Base-by-base conservation (phyloP, 2,329 filamentous ascomycete genomes). In the Diplodia seriata region DNA sequence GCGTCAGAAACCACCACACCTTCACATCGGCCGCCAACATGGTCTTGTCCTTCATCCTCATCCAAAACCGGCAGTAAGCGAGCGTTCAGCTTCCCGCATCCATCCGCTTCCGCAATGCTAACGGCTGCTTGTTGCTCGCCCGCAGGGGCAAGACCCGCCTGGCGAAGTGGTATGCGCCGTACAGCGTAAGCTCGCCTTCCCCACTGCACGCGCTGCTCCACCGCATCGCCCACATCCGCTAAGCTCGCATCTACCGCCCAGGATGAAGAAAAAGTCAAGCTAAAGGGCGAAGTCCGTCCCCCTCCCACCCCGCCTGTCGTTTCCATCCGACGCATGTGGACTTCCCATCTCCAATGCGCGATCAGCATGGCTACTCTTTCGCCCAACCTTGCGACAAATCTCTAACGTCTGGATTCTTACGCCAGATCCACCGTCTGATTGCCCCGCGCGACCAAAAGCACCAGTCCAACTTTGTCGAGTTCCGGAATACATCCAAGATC, bases 381-480 rank as follows among this genome's bases (percentile, higher is more conserved):
- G n/a, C 33, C 23, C 36, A 31, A 15, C 43, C 51, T 53, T 47
- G 36, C 62, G 20, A 29, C 20, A 40, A 38, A 18, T 40, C 62
- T 57, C 62, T 61, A 63, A 66, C 38, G 15, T 20, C 40, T 12
- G 26, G 7, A 33, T 3, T 20, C 8, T n/a, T 14, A 15, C 18
- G 11, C n/a, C 74, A 93, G 90, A 92, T 98, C 75, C 95, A 99
- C 85, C 94, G 95, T 71, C 93, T 99, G 73, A 94, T 99, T 70
- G 95, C 95, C 0, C 95, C 95, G 7, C 92, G 95, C 77, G 95
- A 99, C 82, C 95, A 99, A 79, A 99, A 99, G 79, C 97, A 99
- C 85, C 95, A 99, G 80, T 97, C 93, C 82, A 99, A 99, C 84
- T 99, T 99, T 77, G 95, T 99, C 85, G 95, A 99, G 74, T 90